A percentile compares a stretch with the other conserved stretches of the same genome.
Conservation (phyloP, 768 basidiomycete genomes). For the Suillus fuscotomentosus region DNA sequence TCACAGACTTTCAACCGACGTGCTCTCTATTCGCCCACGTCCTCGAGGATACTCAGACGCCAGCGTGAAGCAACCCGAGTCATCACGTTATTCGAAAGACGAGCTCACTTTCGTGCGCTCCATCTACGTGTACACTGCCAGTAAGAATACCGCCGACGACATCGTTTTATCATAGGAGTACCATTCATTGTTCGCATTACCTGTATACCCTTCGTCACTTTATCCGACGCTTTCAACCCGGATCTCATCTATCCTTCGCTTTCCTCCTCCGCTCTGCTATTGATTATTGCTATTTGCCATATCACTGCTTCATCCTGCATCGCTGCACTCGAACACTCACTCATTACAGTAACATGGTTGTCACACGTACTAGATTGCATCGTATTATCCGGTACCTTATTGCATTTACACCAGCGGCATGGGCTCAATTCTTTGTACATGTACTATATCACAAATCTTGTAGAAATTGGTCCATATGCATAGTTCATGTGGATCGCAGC, state of each 20-base stretch:
- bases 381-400: neutral
- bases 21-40: conserved; percentile 2
- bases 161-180: conserved; percentile 13
- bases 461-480: neutral
- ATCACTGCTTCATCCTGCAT: conserved; percentile 8
- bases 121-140: conserved; percentile 50
- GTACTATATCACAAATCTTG: neutral
- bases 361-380: neutral
- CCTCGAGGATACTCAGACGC: conserved; percentile 10
- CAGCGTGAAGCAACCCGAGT: conserved; percentile 15
- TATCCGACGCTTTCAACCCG: conserved; percentile 1
- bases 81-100: conserved; percentile 30
- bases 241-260: neutral
- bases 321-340: neutral
- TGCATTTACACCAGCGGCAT: neutral
- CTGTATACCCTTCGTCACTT: neutral
- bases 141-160: conserved; percentile 37
- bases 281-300: conserved; percentile 1
- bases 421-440: neutral
- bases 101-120: conserved; percentile 51
- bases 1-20: conserved; percentile 19
- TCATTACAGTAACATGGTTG: neutral
- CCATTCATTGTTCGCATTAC: neutral
- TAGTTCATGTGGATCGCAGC: too few species aligned
- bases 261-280: conserved; percentile 14